Evolutionary conservation across 192 early-diverging fungal genomes (phyloP).

Genomic region (Entomortierella chlamydospora): DNA sequence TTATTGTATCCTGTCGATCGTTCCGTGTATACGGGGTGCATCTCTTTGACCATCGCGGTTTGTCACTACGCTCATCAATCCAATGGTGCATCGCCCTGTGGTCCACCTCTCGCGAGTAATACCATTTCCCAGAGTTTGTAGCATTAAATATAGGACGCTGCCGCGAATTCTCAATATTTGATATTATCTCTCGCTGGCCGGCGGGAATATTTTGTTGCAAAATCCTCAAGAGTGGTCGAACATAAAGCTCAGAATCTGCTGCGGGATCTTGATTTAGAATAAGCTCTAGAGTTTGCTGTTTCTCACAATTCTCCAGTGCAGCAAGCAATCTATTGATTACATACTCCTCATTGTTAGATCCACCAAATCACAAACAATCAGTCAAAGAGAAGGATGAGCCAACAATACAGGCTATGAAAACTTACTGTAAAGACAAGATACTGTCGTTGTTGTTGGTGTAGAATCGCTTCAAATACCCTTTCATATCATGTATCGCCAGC

Average conservation of each 20-base stretch:
- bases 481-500: conserved; percentile 25
- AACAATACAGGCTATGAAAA: background rate
- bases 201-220: background rate
- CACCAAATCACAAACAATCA: background rate
- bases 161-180: background rate
- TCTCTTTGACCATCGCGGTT: no score
- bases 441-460: conserved; percentile 19
- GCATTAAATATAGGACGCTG: no score
- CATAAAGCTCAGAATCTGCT: conserved; percentile 38
- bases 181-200: conserved; percentile 4
- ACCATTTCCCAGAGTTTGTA: background rate
- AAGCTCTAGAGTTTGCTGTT: conserved; percentile 15
- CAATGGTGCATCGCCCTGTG: background rate
- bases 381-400: background rate
- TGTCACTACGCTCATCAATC: background rate
- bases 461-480: conserved; percentile 12
- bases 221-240: conserved; percentile 10
- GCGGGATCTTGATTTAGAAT: conserved; percentile 31
- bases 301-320: conserved; percentile 25
- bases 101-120: background rate
- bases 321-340: conserved; percentile 19
- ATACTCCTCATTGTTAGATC: background rate
- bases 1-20: no score
- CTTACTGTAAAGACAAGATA: conserved; percentile 33
- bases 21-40: no score